Percentiles rank a stretch among this genome's conserved stretches.
Evolutionary conservation across 257 asterid species (phyloP).

Genomic region (Phtheirospermum japonicum): DNA sequence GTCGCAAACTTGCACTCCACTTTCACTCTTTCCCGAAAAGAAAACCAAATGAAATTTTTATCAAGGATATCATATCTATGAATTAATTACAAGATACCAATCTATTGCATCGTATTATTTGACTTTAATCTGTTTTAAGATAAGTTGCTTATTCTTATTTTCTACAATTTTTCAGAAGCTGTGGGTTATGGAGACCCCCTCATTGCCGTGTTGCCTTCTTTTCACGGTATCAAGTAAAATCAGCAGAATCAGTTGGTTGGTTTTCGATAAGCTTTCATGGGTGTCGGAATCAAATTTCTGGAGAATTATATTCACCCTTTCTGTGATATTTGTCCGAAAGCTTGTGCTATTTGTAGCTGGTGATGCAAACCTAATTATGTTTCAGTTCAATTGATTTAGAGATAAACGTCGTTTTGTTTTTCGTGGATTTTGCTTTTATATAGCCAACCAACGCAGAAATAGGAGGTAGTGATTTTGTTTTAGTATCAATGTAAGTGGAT

Average conservation of each 20-base stretch:
- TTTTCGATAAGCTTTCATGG: constrained; percentile 6
- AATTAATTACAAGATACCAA: no score
- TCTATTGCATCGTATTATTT: no score
- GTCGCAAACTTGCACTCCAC: no score
- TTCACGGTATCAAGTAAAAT: constrained; percentile 48
- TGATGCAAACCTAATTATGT: neutral
- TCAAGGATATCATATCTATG: no score
- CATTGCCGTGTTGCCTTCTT: constrained; percentile 49
- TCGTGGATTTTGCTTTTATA: no score
- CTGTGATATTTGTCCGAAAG: constrained; percentile 6
- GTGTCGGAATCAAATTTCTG: constrained; percentile 1
- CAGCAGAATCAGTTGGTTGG: neutral
- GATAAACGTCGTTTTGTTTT: no score
- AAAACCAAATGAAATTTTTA: no score
- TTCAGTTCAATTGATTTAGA: no score
- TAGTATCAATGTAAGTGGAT: neutral
- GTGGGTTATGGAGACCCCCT: constrained; percentile 59
- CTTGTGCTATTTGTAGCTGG: neutral
- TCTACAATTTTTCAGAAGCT: constrained; percentile 42
- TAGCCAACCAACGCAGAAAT: neutral
- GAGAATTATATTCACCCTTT: constrained; percentile 11
- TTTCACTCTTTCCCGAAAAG: no score
- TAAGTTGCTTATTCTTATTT: constrained; percentile 1
- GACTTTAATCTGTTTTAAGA: no score
- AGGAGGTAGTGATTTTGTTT: neutral